These are phyloP conservation scores for Amaranthus palmeri DNA, from an alignment of 148 eudicot species.

Conservation along the genomic window DNA sequence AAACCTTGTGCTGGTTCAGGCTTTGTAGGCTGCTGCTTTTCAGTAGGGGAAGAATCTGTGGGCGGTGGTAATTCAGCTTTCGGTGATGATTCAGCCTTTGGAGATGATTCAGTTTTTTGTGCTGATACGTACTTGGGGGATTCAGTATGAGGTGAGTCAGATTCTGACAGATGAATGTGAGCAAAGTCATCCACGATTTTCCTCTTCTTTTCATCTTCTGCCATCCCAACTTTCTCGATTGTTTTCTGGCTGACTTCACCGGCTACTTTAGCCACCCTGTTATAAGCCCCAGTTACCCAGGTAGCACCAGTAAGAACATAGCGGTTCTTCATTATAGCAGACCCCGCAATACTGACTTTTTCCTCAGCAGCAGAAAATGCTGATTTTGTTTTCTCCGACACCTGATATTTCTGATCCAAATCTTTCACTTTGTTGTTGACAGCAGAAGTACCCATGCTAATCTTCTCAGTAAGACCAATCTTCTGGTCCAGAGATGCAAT, in stretches of 20 bases:
- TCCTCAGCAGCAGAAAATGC: conserved; percentile 76
- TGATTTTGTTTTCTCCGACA: conserved; percentile 83
- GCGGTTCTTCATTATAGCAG: conserved; percentile 90
- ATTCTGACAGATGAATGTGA: conserved; percentile 68
- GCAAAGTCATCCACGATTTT: conserved; percentile 74
- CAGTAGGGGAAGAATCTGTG: conserved; percentile 38
- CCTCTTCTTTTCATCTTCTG: conserved; percentile 73
- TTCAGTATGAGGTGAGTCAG: conserved; percentile 51
- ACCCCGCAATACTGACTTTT: conserved; percentile 74
- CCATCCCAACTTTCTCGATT: conserved; percentile 67
- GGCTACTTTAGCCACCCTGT: conserved; percentile 77
- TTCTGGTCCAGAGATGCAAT: conserved; percentile 79
- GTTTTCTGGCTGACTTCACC: conserved; percentile 91
- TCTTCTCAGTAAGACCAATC: conserved; percentile 82
- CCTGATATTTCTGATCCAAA: conserved; percentile 82
- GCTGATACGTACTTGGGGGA: neutral
- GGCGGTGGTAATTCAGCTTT: conserved; percentile 26
- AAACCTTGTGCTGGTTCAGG: conserved; percentile 63
- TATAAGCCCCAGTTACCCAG: conserved; percentile 82
- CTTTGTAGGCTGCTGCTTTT: conserved; percentile 46
- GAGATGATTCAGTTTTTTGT: neutral
- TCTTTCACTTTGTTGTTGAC: conserved; percentile 85
- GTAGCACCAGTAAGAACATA: conserved; percentile 71
- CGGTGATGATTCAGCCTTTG: neutral
- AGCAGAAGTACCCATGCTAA: conserved; percentile 68